These are phyloP conservation scores for Hura crepitans DNA, from an alignment of 441 rosid species.

Conservation along the genomic window DNA sequence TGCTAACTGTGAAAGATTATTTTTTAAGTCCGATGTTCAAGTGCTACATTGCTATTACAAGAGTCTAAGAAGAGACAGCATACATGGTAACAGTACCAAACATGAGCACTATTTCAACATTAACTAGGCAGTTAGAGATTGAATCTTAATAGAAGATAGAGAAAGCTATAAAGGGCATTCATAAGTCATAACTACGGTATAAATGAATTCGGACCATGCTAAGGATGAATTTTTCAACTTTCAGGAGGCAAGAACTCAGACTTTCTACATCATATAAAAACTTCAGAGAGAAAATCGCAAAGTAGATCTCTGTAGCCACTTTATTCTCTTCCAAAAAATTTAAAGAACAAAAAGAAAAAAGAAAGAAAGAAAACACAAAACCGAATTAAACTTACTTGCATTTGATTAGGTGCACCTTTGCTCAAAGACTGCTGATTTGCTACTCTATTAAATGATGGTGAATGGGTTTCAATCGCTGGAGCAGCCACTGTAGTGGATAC, in stretches of 20 bases:
- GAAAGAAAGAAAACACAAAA: constrained; percentile 15
- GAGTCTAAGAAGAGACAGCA: not conserved
- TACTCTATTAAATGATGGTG: constrained; percentile 39
- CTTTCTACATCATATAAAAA: not conserved
- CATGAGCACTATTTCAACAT: not conserved
- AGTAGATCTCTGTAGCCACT: constrained; percentile 18
- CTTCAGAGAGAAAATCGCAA: not conserved
- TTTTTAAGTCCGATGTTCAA: not conserved
- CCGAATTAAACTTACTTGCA: constrained; percentile 31
- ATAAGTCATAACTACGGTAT: too few relatives aligned
- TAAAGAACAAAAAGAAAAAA: too few relatives aligned
- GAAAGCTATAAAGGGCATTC: too few relatives aligned
- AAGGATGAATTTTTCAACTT: too few relatives aligned
- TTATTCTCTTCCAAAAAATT: constrained; percentile 11
- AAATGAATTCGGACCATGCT: too few relatives aligned
- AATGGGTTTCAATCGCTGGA: constrained; percentile 35
- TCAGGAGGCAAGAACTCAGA: not conserved
- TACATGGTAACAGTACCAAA: not conserved
- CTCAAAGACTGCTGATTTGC: constrained; percentile 37
- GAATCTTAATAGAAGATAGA: too few relatives aligned
- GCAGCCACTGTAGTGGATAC: constrained; percentile 32
- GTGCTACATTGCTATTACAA: not conserved
- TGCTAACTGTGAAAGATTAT: not conserved
- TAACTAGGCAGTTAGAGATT: not conserved
- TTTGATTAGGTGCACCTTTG: constrained; percentile 25